phyloP scores from a whole-genome alignment of 2,329 filamentous ascomycete species.

The Malbranchea zuffiana region DNA sequence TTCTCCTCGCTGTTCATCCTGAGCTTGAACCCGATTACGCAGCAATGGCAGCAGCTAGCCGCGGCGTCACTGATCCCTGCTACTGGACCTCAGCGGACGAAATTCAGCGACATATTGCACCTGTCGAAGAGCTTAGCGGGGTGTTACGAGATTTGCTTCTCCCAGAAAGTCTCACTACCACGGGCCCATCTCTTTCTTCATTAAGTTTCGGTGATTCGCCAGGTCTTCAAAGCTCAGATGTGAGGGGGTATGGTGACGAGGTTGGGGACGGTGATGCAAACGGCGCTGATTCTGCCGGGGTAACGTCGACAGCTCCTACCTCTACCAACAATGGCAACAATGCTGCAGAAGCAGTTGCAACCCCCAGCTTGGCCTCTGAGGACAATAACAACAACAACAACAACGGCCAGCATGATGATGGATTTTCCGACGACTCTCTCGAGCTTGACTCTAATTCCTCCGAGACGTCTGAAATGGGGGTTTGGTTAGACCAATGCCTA shows the following conservation, averaged over 20 bases:
- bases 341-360: not conserved
- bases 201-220: not conserved
- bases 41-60: constrained; percentile 8
- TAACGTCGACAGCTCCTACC: not conserved
- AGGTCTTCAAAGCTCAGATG: not conserved
- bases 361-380: not conserved
- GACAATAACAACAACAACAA: not conserved
- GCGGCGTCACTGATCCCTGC: constrained; percentile 4
- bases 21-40: constrained; percentile 6
- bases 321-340: not conserved
- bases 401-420: not conserved
- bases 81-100: constrained; percentile 5
- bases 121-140: not conserved
- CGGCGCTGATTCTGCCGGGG: not conserved
- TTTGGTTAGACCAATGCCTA: constrained; percentile 2
- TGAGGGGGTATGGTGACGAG: not conserved
- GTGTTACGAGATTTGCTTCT: not conserved
- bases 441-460: not conserved
- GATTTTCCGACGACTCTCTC: not conserved
- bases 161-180: too few species aligned
- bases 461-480: not conserved
- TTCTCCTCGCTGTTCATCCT: constrained; percentile 6
- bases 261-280: not conserved
- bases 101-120: constrained; percentile 2
- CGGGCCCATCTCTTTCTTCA: too few species aligned